These are phyloP conservation scores for Penicillium sp. DNA, from an alignment of 2,329 filamentous ascomycete genomes.

Conservation along the genomic window DNA sequence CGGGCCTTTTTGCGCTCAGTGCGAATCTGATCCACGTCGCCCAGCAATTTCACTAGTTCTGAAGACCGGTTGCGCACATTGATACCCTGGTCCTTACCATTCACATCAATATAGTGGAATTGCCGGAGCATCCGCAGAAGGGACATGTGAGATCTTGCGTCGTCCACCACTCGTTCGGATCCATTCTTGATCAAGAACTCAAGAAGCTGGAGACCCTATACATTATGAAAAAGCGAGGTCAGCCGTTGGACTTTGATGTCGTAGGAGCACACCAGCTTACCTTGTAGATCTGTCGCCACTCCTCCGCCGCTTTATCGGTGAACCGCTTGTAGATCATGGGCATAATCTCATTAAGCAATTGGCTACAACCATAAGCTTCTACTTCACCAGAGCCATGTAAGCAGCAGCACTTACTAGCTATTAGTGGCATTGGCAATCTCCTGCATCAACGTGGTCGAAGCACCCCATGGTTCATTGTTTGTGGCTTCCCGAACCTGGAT, in stretches of 20 bases:
- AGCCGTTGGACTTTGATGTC: not conserved
- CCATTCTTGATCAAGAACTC: slow-evolving; percentile 98
- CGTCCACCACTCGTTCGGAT: slow-evolving; percentile 94
- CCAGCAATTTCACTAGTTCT: slow-evolving; percentile 88
- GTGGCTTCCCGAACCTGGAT: slow-evolving; percentile 89
- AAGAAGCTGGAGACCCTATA: slow-evolving; percentile 77
- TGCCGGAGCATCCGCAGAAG: slow-evolving; percentile 97
- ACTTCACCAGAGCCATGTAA: not conserved
- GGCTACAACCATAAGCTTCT: slow-evolving; percentile 54
- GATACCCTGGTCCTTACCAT: slow-evolving; percentile 97
- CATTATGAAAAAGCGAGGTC: not conserved
- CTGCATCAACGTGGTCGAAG: slow-evolving; percentile 82
- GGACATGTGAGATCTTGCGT: slow-evolving; percentile 91
- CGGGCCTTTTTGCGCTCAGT: slow-evolving; percentile 81
- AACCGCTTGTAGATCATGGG: slow-evolving; percentile 99
- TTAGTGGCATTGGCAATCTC: slow-evolving; percentile 98
- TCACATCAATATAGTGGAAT: slow-evolving; percentile 94
- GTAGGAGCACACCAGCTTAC: slow-evolving; percentile 41
- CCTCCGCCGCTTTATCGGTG: slow-evolving; percentile 95
- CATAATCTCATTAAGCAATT: slow-evolving; percentile 99
- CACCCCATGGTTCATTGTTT: slow-evolving; percentile 98
- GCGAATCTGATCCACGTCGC: slow-evolving; percentile 63
- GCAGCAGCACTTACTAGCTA: slow-evolving; percentile 73
- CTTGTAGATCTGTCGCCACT: slow-evolving; percentile 99
- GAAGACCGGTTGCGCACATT: slow-evolving; percentile 97